These are phyloP conservation scores for Tricholoma flavovirens DNA, from an alignment of 768 basidiomycete genomes.

Conservation along the genomic window DNA sequence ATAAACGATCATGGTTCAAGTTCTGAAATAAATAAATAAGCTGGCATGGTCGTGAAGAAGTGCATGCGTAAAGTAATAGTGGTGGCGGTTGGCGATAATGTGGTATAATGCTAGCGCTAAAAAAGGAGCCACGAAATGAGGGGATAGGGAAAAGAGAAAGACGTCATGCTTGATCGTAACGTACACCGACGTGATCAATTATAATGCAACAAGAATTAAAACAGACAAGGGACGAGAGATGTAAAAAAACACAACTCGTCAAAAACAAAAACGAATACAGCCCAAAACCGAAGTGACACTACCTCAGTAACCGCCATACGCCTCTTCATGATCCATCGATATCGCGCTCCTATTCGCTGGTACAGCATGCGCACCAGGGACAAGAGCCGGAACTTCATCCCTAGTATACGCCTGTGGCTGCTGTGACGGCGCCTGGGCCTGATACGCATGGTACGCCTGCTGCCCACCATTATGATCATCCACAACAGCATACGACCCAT, in stretches of 20 bases:
- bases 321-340: slow-evolving; percentile 26
- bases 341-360: slow-evolving; percentile 16
- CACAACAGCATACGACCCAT: slow-evolving; percentile 34
- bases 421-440: slow-evolving; percentile 18
- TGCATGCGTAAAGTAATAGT: slow-evolving; percentile 6
- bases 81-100: slow-evolving; percentile 9
- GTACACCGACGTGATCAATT: not conserved
- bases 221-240: slow-evolving; percentile 1
- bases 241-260: not conserved
- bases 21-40: not conserved
- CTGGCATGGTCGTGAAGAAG: slow-evolving; percentile 1
- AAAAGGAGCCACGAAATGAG: slow-evolving; percentile 3
- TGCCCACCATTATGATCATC: slow-evolving; percentile 27
- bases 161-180: not conserved
- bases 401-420: slow-evolving; percentile 13
- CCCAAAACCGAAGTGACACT: slow-evolving; percentile 3
- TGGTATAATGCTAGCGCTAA: slow-evolving; percentile 9
- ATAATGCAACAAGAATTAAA: not conserved
- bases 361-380: slow-evolving; percentile 18
- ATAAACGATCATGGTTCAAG: slow-evolving; percentile 2
- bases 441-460: slow-evolving; percentile 21
- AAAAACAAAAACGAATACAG: slow-evolving; percentile 5
- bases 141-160: not conserved
- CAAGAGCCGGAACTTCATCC: slow-evolving; percentile 14
- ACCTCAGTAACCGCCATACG: slow-evolving; percentile 31